Evolutionary conservation across 2,329 filamentous ascomycete species (phyloP), one percentile per base, ranked within the genome.

Genomic region (Cercospora janseana): DNA sequence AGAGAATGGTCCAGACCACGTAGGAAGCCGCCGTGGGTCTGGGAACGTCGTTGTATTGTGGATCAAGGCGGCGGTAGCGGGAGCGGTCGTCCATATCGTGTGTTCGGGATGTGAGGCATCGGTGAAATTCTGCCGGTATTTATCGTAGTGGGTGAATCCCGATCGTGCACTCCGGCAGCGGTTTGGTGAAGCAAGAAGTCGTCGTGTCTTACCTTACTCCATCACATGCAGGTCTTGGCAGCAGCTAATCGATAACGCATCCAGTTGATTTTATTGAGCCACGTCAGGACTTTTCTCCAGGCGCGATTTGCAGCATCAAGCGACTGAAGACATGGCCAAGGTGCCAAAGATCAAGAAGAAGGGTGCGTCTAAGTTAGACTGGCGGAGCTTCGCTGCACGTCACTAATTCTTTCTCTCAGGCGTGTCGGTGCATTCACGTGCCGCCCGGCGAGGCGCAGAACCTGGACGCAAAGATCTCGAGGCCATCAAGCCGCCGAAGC

Each of bases 381-480:
- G 5, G 32, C 31, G 12, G n/a, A 24, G 16, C 29, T 15, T n/a
- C 6, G 18, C 15, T 27, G 28, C 6, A 21, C 18, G 9, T 16
- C n/a, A 3, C 32, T 37, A 37, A 37, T 37, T n/a, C 32, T 12
- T 27, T 37, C 3, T 10, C 13, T 5, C 64, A 87, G 83, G 73
- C 47, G 75, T 76, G 29, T 87, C 86, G 4, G 69, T 82, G 51
- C 86, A 85, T 72, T 91, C 87, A 46, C 85, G 87, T 58, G 86
- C 85, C 51, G 85, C 86, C 31, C 81, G 86, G 64, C 82, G 87
- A 57, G 86, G 83, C 38, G 81, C 81, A 12, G 86, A 85, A 3
- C 84, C 86, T 20, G 76, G 82, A 62, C 83, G 59, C 72, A 62
- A 40, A 37, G 55, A 60, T 48, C 45, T 58, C 26, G 51, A 46